phyloP scores from a whole-genome alignment of 331 rosid genomes.

The Erythrophleum ivorense region DNA sequence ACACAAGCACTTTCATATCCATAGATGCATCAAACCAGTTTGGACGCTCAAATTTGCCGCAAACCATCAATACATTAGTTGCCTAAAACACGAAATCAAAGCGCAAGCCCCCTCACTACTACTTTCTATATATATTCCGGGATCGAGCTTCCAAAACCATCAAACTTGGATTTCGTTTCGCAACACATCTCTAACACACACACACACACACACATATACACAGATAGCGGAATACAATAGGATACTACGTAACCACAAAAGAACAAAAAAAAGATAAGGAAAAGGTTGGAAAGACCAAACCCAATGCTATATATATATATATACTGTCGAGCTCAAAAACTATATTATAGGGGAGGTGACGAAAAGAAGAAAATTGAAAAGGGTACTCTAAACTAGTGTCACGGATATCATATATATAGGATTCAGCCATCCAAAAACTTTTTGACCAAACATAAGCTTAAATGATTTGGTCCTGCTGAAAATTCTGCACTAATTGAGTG shows the following conservation, averaged over 20 bases:
- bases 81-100: neutral
- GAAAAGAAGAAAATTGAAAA: neutral
- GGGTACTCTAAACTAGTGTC: neutral
- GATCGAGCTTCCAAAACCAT: neutral
- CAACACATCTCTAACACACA: neutral
- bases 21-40: too few relatives aligned
- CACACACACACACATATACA: too few relatives aligned
- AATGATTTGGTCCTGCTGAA: neutral
- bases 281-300: neutral
- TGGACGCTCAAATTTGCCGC: neutral
- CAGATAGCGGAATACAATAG: neutral
- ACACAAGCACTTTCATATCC: neutral
- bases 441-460: neutral
- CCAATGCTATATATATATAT: neutral
- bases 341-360: neutral
- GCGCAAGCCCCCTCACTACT: neutral
- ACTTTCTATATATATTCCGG: neutral
- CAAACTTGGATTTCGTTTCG: neutral
- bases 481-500: neutral
- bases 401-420: neutral
- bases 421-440: conserved; percentile 1
- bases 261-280: neutral
- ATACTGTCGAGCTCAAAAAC: neutral
- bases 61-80: neutral
- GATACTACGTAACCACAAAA: neutral